Percentiles rank a stretch among this genome's conserved stretches.
Evolutionary conservation across 352 stramenopile genomes (phyloP).

Genomic region (Aphanomyces invadans): DNA sequence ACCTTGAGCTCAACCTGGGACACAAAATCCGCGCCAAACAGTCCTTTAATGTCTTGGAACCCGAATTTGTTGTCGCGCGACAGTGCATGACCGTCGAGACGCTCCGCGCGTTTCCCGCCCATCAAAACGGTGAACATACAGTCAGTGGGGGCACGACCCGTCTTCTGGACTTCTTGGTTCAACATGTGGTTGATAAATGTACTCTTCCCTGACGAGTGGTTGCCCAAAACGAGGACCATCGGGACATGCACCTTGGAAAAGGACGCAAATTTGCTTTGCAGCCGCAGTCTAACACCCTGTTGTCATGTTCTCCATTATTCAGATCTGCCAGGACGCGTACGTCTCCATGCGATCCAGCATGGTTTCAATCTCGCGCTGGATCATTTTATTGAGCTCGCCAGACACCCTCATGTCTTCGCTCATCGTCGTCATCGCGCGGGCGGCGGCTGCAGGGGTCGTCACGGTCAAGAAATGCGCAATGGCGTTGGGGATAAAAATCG

Average conservation of each 20-base stretch:
- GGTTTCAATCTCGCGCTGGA: conserved; percentile 58
- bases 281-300: conserved; percentile 35
- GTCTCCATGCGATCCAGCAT: conserved; percentile 65
- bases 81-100: conserved; percentile 67
- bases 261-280: conserved; percentile 65
- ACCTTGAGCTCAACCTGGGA: conserved; percentile 84
- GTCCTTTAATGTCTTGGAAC: conserved; percentile 69
- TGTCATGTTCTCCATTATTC: not conserved
- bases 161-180: conserved; percentile 75
- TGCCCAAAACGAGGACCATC: conserved; percentile 80
- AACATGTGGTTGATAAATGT: conserved; percentile 88
- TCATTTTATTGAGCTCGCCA: conserved; percentile 80
- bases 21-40: conserved; percentile 75
- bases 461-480: conserved; percentile 17
- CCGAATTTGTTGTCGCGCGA: conserved; percentile 61
- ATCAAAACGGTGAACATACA: conserved; percentile 79
- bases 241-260: conserved; percentile 69
- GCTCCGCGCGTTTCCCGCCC: conserved; percentile 56
- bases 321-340: conserved; percentile 11
- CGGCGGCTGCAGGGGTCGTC: not conserved
- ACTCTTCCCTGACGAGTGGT: conserved; percentile 80
- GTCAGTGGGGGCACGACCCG: conserved; percentile 63
- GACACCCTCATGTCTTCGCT: conserved; percentile 35
- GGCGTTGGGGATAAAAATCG: not conserved
- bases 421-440: conserved; percentile 10